Percentiles rank a stretch among this genome's conserved stretches.
Conservation (phyloP, 306 rosid genomes). For the Vigna nakashimae region DNA sequence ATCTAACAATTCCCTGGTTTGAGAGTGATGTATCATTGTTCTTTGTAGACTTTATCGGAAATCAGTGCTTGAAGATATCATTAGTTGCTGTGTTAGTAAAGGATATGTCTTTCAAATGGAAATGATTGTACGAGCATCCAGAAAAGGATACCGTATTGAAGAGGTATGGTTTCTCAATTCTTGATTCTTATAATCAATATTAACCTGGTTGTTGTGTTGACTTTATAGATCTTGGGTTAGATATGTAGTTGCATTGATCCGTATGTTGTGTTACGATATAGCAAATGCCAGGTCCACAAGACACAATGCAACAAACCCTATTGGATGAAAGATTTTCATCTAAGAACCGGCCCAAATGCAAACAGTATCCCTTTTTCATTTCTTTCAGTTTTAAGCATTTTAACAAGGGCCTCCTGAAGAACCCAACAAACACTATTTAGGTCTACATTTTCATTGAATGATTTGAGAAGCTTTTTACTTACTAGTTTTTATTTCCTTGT, state of each 20-base stretch:
- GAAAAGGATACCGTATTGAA: slow-evolving; percentile 88
- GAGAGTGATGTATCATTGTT: slow-evolving; percentile 38
- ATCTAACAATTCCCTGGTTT: no score
- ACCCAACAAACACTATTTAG: no score
- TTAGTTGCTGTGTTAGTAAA: slow-evolving; percentile 89
- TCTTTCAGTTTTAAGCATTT: no score
- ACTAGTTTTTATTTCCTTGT: no score
- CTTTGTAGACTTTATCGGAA: slow-evolving; percentile 82
- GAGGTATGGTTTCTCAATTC: slow-evolving; percentile 63
- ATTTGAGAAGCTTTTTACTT: no score
- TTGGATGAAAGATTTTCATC: no score
- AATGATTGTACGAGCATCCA: slow-evolving; percentile 96
- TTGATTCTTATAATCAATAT: slow-evolving; percentile 31
- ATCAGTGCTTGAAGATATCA: slow-evolving; percentile 89
- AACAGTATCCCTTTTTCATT: no score
- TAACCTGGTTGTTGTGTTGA: slow-evolving; percentile 33
- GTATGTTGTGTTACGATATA: neutral
- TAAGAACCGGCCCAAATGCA: no score
- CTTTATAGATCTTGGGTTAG: slow-evolving; percentile 14
- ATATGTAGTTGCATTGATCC: neutral
- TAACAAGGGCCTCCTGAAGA: no score
- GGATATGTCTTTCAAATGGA: slow-evolving; percentile 99
- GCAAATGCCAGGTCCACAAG: no score
- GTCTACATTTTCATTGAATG: no score
- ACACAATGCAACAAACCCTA: no score